Evolutionary conservation across 495 filamentous ascomycete genomes (phyloP).

Genomic region (Penicillium dipodomyicola): DNA sequence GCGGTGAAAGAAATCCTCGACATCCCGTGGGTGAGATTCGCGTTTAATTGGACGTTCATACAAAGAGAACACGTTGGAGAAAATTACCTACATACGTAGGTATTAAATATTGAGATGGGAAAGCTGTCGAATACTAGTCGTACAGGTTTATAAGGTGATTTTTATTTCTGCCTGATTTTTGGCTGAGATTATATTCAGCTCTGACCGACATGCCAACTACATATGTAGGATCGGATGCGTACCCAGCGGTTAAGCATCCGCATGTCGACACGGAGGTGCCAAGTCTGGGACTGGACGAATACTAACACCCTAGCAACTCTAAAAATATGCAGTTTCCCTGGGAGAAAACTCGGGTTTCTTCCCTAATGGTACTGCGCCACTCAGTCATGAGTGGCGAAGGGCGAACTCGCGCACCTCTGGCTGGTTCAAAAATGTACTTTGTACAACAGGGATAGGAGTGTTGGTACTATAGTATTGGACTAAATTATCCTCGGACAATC

Average conservation of each 20-base stretch:
- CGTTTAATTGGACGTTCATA: neutral
- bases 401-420: neutral
- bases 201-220: neutral
- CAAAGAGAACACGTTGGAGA: neutral
- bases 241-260: neutral
- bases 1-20: conserved; percentile 18
- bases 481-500: neutral
- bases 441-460: neutral
- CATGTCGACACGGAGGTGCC: neutral
- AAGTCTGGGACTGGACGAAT: neutral
- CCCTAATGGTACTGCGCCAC: conserved; percentile 21
- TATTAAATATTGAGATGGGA: neutral
- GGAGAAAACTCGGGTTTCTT: conserved; percentile 5
- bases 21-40: neutral
- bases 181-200: neutral
- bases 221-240: neutral
- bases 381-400: conserved; percentile 18
- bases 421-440: neutral
- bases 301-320: conserved; percentile 4
- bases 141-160: neutral
- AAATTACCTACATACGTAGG: neutral
- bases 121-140: neutral
- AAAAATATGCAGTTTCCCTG: conserved; percentile 7
- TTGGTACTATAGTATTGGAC: neutral
- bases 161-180: neutral